Conservation (phyloP, 208 protist species). For the Balamuthia mandrillaris region DNA sequence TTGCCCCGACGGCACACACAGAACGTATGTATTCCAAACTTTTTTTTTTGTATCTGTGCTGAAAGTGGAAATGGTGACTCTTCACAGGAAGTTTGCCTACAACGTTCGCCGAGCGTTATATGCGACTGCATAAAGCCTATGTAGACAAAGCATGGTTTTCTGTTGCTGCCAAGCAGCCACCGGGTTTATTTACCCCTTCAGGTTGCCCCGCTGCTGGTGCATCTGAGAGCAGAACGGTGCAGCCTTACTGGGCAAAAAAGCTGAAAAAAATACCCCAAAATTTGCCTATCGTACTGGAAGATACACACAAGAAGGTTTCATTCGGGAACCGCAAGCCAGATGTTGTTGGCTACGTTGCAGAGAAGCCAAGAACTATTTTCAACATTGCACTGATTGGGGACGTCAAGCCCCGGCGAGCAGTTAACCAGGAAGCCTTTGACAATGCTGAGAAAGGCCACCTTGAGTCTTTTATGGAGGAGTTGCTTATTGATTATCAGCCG, state of each 20-base stretch:
- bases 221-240: neutral
- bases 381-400: neutral
- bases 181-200: no score
- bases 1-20: no score
- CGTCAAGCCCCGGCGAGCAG: neutral
- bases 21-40: no score
- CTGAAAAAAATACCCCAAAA: no score
- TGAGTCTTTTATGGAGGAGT: neutral
- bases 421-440: neutral
- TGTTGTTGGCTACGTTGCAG: neutral
- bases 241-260: neutral
- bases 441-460: neutral
- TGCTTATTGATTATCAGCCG: neutral
- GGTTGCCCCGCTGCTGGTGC: no score
- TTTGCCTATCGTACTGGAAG: neutral
- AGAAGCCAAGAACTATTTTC: neutral
- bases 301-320: neutral
- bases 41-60: no score
- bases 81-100: no score
- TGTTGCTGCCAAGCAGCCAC: no score
- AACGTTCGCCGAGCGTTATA: no score
- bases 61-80: no score
- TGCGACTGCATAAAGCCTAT: no score
- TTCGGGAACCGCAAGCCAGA: neutral
- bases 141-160: no score